These are phyloP conservation scores for Allomyces macrogynus DNA, from an alignment of 192 early-diverging fungal species.

Conservation along the genomic window DNA sequence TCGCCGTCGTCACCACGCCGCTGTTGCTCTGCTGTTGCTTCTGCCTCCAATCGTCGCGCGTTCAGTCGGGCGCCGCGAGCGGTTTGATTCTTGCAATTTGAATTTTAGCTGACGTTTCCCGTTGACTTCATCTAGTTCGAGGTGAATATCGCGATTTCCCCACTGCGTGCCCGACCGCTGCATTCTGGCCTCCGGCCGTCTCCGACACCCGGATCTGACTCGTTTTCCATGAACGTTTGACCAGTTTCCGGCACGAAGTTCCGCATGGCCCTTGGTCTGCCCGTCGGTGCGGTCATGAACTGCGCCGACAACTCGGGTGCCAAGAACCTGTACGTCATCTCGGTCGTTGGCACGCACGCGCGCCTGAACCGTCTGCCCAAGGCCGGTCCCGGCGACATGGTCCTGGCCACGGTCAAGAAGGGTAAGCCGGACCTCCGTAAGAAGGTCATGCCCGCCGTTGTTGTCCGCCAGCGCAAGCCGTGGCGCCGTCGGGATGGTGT, in stretches of 20 bases:
- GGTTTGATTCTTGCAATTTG: too few relatives aligned
- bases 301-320: slow-evolving; percentile 99
- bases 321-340: slow-evolving; percentile 99
- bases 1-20: too few relatives aligned
- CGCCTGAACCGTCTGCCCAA: slow-evolving; percentile 94
- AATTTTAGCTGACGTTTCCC: too few relatives aligned
- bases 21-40: too few relatives aligned
- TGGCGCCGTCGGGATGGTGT: slow-evolving; percentile 98
- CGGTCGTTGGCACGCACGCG: slow-evolving; percentile 86
- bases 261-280: slow-evolving; percentile 98
- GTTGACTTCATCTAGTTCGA: too few relatives aligned
- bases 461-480: slow-evolving; percentile 97
- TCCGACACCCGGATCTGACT: too few relatives aligned
- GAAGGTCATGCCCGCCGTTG: slow-evolving; percentile 99
- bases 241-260: slow-evolving; percentile 69
- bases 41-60: too few relatives aligned
- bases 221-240: neutral
- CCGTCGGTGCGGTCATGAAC: slow-evolving; percentile 93
- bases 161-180: too few relatives aligned
- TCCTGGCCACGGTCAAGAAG: slow-evolving; percentile 99
- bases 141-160: too few relatives aligned
- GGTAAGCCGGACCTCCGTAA: slow-evolving; percentile 99
- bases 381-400: slow-evolving; percentile 97
- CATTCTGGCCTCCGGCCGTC: too few relatives aligned
- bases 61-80: too few relatives aligned